These are phyloP conservation scores for Cantharellus anzutake DNA, from an alignment of 768 basidiomycete genomes.

Conservation along the genomic window DNA sequence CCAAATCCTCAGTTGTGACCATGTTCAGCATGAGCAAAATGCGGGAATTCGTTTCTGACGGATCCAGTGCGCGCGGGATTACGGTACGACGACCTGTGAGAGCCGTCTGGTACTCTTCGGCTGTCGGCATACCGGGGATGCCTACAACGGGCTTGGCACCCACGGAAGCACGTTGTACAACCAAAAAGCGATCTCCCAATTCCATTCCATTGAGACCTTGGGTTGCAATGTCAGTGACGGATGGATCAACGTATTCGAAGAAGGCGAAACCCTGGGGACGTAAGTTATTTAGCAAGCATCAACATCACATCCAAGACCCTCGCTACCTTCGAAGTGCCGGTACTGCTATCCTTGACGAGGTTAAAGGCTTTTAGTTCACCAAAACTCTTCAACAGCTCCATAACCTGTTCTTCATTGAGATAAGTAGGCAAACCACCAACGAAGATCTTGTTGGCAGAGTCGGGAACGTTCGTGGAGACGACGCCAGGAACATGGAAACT, in stretches of 20 bases:
- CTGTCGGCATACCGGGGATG: conserved; percentile 41
- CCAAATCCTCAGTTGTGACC: conserved; percentile 85
- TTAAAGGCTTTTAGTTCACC: conserved; percentile 97
- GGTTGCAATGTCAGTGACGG: conserved; percentile 87
- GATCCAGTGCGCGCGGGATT: conserved; percentile 56
- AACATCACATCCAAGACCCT: neutral
- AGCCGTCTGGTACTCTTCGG: conserved; percentile 36
- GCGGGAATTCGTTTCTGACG: conserved; percentile 35
- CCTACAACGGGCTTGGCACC: conserved; percentile 62
- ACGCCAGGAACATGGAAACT: conserved; percentile 75
- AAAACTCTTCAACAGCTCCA: conserved; percentile 92
- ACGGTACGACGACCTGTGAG: conserved; percentile 47
- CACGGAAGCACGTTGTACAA: conserved; percentile 91
- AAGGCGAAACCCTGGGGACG: conserved; percentile 80
- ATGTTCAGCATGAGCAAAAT: conserved; percentile 98
- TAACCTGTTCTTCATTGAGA: conserved; percentile 94
- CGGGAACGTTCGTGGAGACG: conserved; percentile 91
- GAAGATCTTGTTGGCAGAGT: conserved; percentile 95
- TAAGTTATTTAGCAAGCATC: neutral
- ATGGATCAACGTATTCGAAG: conserved; percentile 87
- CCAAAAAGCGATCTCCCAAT: conserved; percentile 83
- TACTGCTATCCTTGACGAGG: conserved; percentile 84
- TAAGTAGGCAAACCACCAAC: conserved; percentile 91
- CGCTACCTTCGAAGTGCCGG: conserved; percentile 67
- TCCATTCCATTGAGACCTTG: conserved; percentile 96